Evolutionary conservation across 2,329 filamentous ascomycete genomes (phyloP), one percentile per base, ranked within the genome.

Genomic region (Penicillium sp.): DNA sequence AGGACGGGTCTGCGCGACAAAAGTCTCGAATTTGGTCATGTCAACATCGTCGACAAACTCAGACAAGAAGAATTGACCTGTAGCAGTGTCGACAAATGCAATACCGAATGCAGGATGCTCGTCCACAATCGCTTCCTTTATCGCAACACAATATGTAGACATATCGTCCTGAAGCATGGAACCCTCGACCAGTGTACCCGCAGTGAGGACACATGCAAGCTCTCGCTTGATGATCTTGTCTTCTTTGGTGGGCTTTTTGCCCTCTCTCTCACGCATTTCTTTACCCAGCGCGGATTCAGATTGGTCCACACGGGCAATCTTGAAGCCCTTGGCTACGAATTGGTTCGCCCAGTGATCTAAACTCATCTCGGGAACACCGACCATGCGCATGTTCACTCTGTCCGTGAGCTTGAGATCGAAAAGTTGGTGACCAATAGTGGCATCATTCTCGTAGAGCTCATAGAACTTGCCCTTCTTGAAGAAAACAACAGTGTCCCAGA

Each of bases 401-500:
- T 99, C 94, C 0, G 94, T 99, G 71, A 99, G 87, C 78, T 99
- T 99, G 55, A 99, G 83, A 73, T 99, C 94, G 67, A 99, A 99
- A 16, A 97, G 81, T 72, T 97, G 94, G 71, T 99, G 92, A 5
- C 94, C 94, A 55, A 97, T 88, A 0, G 93, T 96, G 5, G 94
- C 94, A 75, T 99, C 94, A 59, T 97, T 96, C 73, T 99, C 94
- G 70, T 97, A 99, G 0, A 99, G 82, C 72, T 99, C 94, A 71
- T 97, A 99, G 75, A 99, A 99, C 69, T 99, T 99, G 69, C 94
- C 94, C 80, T 99, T 99, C 76, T 97, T 99, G 86, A 99, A 99
- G 77, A 99, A 99, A 16, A 99, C 93, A 45, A 99, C 88, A 0
- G 92, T 97, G 64, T 97, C 92, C 90, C 91, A 97, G 64, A 95